phyloP scores from a whole-genome alignment of 306 rosid species.

The Vachellia pachyceras region DNA sequence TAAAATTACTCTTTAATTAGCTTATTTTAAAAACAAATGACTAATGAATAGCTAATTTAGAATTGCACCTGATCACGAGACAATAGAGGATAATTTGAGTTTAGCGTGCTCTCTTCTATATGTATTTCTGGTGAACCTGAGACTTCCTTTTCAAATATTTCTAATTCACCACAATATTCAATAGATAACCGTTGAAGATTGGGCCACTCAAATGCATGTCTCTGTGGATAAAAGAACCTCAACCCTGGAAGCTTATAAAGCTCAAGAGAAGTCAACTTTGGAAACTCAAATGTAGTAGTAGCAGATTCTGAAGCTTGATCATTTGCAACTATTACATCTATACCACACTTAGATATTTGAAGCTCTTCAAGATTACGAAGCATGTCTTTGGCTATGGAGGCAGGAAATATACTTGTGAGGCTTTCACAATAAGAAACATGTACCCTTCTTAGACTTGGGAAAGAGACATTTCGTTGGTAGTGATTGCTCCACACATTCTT shows the following conservation, averaged over 20 bases:
- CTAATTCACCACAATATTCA: not conserved
- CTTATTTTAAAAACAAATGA: not conserved
- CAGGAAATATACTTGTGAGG: not conserved
- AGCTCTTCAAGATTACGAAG: not conserved
- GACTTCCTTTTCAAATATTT: not conserved
- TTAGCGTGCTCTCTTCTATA: not conserved
- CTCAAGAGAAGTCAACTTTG: not conserved
- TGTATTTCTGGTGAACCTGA: not conserved
- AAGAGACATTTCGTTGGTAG: not conserved
- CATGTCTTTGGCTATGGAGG: not conserved
- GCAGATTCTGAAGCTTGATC: not conserved
- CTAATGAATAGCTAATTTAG: not conserved
- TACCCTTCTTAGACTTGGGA: not conserved
- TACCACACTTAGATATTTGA: fast-evolving
- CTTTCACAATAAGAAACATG: not conserved
- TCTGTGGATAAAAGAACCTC: not conserved
- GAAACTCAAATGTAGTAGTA: not conserved
- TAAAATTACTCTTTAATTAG: not conserved
- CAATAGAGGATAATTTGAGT: not conserved
- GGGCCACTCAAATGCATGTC: not conserved
- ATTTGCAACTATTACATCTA: not conserved
- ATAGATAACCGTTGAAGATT: not conserved
- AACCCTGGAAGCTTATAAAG: not conserved
- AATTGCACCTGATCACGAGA: not conserved
- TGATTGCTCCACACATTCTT: not conserved